Conservation (phyloP, 192 early-diverging fungal species). For the Thoreauomyces humboldtii region DNA sequence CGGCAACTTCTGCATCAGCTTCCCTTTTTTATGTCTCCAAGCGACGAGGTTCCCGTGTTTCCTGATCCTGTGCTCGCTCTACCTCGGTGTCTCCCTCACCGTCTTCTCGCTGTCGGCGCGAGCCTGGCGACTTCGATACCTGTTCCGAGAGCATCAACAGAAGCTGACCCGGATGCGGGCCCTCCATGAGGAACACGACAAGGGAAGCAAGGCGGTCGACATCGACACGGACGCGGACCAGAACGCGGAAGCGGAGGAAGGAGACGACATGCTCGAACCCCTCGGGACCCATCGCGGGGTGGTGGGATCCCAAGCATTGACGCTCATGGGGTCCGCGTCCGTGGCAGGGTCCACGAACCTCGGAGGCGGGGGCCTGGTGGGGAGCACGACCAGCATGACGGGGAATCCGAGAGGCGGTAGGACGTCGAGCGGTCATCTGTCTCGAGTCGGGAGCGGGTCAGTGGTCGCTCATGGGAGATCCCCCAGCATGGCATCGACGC, state of each 20-base stretch:
- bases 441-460: neutral
- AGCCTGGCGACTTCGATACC: slow-evolving; percentile 18
- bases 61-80: slow-evolving; percentile 8
- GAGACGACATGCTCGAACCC: slow-evolving; percentile 10
- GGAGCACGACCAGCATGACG: neutral
- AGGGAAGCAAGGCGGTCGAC: neutral
- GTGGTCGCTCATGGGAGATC: too few relatives aligned
- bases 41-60: slow-evolving; percentile 18
- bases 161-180: slow-evolving; percentile 18
- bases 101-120: slow-evolving; percentile 30
- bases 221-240: neutral
- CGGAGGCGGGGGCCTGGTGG: neutral
- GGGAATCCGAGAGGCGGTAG: neutral
- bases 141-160: slow-evolving; percentile 24
- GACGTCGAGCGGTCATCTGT: neutral
- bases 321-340: neutral
- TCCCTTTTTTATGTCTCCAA: slow-evolving; percentile 23
- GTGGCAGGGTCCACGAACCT: neutral
- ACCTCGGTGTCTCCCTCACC: slow-evolving; percentile 22
- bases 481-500: too few relatives aligned
- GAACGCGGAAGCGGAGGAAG: slow-evolving; percentile 10
- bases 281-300: neutral
- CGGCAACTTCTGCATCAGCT: slow-evolving; percentile 22
- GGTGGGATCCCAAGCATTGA: neutral
- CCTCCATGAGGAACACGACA: neutral